phyloP scores from a whole-genome alignment of 1,139 yeast genomes.

The Geotrichum klebahnii region DNA sequence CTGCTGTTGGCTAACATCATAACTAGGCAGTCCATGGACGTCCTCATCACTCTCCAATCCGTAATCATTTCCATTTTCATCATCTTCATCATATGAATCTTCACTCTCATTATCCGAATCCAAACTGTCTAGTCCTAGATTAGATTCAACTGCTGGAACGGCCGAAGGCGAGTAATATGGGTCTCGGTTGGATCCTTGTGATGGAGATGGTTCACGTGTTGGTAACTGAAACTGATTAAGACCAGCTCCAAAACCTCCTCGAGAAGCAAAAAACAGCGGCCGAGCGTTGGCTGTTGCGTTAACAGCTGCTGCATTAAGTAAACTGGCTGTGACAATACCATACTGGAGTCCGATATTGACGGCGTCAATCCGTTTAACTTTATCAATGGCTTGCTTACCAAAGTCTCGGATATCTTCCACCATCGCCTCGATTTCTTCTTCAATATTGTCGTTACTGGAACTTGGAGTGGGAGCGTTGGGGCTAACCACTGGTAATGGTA shows the following conservation, averaged over 20 bases:
- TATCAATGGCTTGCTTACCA: conserved; percentile 15
- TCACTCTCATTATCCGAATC: conserved; percentile 18
- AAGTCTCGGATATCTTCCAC: conserved; percentile 17
- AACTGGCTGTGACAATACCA: conserved; percentile 20
- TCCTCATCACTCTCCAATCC: conserved; percentile 6
- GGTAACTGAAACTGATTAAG: background rate
- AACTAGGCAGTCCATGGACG: conserved; percentile 21
- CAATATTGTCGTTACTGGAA: conserved; percentile 6
- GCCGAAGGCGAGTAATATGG: too few species aligned
- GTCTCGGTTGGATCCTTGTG: background rate
- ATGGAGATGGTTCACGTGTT: background rate
- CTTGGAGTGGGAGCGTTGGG: background rate
- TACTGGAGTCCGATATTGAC: conserved; percentile 11
- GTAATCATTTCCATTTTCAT: conserved; percentile 12
- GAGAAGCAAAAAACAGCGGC: conserved; percentile 4
- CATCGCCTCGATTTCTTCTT: conserved; percentile 19
- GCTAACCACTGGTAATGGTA: background rate
- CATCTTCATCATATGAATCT: conserved; percentile 3
- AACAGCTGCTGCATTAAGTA: conserved; percentile 19
- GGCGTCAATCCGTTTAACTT: conserved; percentile 9
- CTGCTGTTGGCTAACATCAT: conserved; percentile 25
- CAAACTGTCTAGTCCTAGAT: conserved; percentile 12
- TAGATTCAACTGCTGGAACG: background rate
- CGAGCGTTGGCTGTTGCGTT: conserved; percentile 17
- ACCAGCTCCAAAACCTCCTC: conserved; percentile 6